Evolutionary conservation across 306 rosid genomes (phyloP), one percentile per base, ranked within the genome.

Genomic region (Castanea sativa): DNA sequence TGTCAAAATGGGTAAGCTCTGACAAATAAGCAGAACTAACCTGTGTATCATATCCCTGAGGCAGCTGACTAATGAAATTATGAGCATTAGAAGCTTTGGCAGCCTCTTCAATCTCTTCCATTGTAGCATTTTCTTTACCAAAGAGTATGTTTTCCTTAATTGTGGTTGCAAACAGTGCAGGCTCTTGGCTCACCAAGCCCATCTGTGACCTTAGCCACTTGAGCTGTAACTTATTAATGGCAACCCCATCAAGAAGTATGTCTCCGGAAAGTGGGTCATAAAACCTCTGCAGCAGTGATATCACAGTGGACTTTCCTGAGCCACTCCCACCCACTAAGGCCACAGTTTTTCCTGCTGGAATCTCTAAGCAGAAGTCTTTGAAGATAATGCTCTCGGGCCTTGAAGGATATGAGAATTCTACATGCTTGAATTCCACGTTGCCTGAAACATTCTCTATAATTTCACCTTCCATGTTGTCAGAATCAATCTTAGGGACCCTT

Each of bases 131-230:
- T 59, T 92, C 99, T 56, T 86, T 92, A 2, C 99, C 99, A 83
- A 95, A 95, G 1, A 95, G 84, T 72, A 95, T 83, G 78, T 95
- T 95, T 83, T 95, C 97, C 32, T 76, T 91, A 74, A 95, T 91
- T 63, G 84, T 85, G 3, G 99, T 92, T 2, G 92, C 99, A 71
- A 95, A 95, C 1, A 95, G 85, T 4, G 92, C 95, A 9, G 99
- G 99, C 75, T 95, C 99, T 71, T 95, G 99, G 76, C 99, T 95
- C 9, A 95, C 98, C 82, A 95, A 74, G 0, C 99, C 99, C 98
- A 95, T 89, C 32, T 92, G 96, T 5, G 96, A 92, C 52, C 99
- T 86, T 25, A 95, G 38, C 99, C 99, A 92, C 77, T 90, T 90
- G 21, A 95, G 88, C 69, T 91, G 97, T 55, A 91, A 60, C 84